Evolutionary conservation across 306 rosid species (phyloP).

Genomic region (Cicer cuneatum): DNA sequence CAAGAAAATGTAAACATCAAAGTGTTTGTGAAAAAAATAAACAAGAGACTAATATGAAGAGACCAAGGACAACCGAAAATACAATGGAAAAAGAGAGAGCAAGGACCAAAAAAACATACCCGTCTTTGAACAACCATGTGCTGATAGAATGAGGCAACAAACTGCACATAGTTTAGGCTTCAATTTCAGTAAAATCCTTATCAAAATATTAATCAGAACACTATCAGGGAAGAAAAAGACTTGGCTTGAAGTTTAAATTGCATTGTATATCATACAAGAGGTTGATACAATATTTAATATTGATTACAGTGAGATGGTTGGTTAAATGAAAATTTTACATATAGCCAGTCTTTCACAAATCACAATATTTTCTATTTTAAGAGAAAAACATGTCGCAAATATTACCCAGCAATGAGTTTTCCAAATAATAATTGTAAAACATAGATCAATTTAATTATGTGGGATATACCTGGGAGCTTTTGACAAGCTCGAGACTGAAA

Average conservation of each 20-base stretch:
- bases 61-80: slow-evolving; percentile 12
- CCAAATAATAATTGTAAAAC: slow-evolving; percentile 36
- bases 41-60: slow-evolving; percentile 17
- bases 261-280: slow-evolving; percentile 11
- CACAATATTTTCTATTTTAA: slow-evolving; percentile 23
- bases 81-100: slow-evolving; percentile 28
- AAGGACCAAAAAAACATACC: slow-evolving; percentile 59
- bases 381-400: slow-evolving; percentile 10
- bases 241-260: slow-evolving; percentile 36
- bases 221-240: slow-evolving; percentile 22
- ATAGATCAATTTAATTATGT: slow-evolving; percentile 28
- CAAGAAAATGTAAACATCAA: slow-evolving; percentile 10
- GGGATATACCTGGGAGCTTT: slow-evolving; percentile 71
- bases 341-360: slow-evolving; percentile 22
- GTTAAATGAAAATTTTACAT: slow-evolving; percentile 25
- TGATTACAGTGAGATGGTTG: slow-evolving; percentile 12
- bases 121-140: slow-evolving; percentile 96
- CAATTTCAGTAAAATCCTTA: slow-evolving; percentile 39
- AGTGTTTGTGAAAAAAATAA: slow-evolving; percentile 19
- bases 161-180: slow-evolving; percentile 61
- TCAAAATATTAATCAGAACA: slow-evolving; percentile 34
- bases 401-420: slow-evolving; percentile 21
- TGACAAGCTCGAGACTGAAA: slow-evolving; percentile 81
- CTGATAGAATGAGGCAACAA: slow-evolving; percentile 94
- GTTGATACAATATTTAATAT: slow-evolving; percentile 15